These are phyloP conservation scores for Tolypocladium guangdongense DNA, from an alignment of 2,329 filamentous ascomycete species.

Conservation along the genomic window DNA sequence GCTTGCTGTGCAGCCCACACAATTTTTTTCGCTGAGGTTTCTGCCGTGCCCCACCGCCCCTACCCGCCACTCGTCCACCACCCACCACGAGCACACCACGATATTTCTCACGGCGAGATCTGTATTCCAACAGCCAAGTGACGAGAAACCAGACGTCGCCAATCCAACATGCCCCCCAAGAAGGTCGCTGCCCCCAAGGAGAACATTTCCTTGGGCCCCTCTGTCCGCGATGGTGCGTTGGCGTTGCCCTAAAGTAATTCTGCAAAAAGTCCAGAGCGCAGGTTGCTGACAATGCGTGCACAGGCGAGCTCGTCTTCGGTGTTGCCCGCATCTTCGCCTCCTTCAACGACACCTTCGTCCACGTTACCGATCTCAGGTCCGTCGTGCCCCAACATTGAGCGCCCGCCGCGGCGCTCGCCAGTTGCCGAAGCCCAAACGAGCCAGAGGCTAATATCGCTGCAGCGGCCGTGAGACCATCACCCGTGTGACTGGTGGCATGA, in stretches of 20 bases:
- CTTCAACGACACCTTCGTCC: conserved; percentile 90
- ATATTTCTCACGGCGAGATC: conserved; percentile 13
- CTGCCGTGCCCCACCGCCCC: conserved; percentile 27
- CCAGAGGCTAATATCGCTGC: conserved; percentile 21
- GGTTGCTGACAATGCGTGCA: conserved; percentile 7
- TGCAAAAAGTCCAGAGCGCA: background rate
- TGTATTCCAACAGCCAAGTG: conserved; percentile 23
- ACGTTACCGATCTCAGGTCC: conserved; percentile 97
- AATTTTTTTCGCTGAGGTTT: conserved; percentile 11
- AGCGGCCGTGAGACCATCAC: conserved; percentile 99
- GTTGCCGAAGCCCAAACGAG: background rate
- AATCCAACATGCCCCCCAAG: conserved; percentile 81
- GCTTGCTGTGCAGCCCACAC: conserved; percentile 16
- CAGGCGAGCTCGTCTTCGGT: conserved; percentile 94
- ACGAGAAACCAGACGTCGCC: conserved; percentile 23
- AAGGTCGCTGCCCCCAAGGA: conserved; percentile 80
- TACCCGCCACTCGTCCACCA: conserved; percentile 13
- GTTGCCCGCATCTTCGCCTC: conserved; percentile 95
- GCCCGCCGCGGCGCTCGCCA: background rate
- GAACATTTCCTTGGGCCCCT: conserved; percentile 97
- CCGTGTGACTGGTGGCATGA: conserved; percentile 99
- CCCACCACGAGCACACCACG: conserved; percentile 10
- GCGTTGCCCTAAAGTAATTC: background rate
- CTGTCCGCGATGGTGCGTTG: conserved; percentile 81
- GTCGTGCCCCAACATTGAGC: conserved; percentile 21